Evolutionary conservation across 306 rosid genomes (phyloP).

Genomic region (Gastrolobium bilobum): DNA sequence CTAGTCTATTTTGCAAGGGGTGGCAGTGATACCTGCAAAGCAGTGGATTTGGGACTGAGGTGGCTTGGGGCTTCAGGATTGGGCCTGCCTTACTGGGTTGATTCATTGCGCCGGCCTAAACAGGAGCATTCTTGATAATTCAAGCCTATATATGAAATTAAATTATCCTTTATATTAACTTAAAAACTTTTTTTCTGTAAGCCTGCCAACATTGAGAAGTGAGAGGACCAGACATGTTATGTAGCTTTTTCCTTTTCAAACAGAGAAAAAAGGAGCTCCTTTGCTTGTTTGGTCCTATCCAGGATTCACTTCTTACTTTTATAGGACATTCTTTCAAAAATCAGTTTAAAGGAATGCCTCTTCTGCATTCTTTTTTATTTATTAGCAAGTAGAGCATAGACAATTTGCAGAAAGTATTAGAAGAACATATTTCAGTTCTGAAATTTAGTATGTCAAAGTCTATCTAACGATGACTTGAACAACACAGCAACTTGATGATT

Average conservation of each 20-base stretch:
- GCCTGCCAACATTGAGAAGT: neutral
- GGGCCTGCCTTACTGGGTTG: too few species aligned
- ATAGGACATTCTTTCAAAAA: neutral
- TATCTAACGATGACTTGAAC: neutral
- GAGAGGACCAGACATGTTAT: neutral
- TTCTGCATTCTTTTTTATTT: constrained; percentile 30
- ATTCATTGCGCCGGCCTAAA: too few species aligned
- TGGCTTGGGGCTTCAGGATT: too few species aligned
- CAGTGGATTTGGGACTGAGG: too few species aligned
- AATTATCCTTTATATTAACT: constrained; percentile 25
- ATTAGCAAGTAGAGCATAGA: neutral
- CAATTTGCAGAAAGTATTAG: constrained; percentile 24
- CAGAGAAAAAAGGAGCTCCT: neutral
- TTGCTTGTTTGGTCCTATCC: constrained; percentile 12
- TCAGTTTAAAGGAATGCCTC: constrained; percentile 15
- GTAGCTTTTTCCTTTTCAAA: constrained; percentile 26
- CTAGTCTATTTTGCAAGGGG: too few species aligned
- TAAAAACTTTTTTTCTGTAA: neutral
- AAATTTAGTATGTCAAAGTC: constrained; percentile 16
- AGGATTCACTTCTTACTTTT: constrained; percentile 29
- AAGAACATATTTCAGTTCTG: constrained; percentile 22
- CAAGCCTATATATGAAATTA: constrained; percentile 1
- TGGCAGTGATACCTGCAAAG: too few species aligned
- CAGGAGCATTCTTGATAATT: neutral
- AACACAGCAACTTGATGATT: constrained; percentile 14